Evolutionary conservation across 2,329 filamentous ascomycete species (phyloP), one percentile per base, ranked within the genome.

Genomic region (Calonectria pseudoturangicola): DNA sequence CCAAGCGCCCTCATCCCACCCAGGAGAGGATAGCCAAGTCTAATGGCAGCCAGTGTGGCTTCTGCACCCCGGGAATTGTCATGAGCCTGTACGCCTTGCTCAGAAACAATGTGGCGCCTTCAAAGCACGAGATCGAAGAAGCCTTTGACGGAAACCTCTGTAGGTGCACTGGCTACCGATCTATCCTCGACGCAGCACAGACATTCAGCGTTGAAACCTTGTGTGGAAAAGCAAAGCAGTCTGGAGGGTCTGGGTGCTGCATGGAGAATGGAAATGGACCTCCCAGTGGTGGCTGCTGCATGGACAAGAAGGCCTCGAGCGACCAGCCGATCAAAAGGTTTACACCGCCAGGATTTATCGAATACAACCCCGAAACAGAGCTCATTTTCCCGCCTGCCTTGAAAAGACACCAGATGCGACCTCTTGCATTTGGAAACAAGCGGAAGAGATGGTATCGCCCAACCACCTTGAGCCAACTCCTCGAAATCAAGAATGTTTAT

Each of bases 101-200:
- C 39, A 91, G 97, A 72, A 98, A 98, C 81, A 94, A 96, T 76
- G 88, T 92, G 4, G 88, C 89, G 25, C 96, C 96, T 0, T 92
- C 92, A 3, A 92, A 96, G 80, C 91, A 95, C 77, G 94, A 97
- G 36, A 90, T 98, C 41, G 97, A 99, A 84, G 97, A 98, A 85
- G 96, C 96, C 0, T 98, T 98, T 80, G 97, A 99, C 83, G 97
- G 97, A 0, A 99, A 99, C 77, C 86, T 98, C 33, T 99, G 97
- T 82, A 91, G 97, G 66, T 99, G 97, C 84, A 99, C 97, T 0
- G 97, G 97, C 6, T 99, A 99, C 82, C 89, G 96, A 66, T 95
- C 97, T 0, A 98, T 99, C 69, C 87, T 98, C 2, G 96, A 98
- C 82, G 96, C 96, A 8, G 97, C 97, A 2, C 95, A 97, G 79